A percentile compares a stretch with the other conserved stretches of the same genome.
Conservation (phyloP, 1,139 yeast species). For the Yamadazyma trypodendri region DNA sequence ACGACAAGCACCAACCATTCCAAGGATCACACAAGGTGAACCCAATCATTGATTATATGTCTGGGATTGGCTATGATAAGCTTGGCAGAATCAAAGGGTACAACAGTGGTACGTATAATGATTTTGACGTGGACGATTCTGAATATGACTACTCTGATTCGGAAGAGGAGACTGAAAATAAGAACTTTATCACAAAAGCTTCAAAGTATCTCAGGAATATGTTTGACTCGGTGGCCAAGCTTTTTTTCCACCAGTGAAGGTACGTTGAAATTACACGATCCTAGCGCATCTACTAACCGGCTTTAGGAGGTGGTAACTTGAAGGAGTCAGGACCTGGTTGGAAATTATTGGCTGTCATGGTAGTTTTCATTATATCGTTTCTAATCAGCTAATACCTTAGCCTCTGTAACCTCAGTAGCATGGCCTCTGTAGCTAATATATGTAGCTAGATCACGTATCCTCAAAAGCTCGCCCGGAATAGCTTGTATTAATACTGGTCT, state of each 20-base stretch:
- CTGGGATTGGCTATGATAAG: conserved; percentile 13
- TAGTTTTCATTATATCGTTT: no score
- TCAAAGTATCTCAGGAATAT: conserved; percentile 9
- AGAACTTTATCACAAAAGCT: conserved; percentile 8
- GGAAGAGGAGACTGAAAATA: conserved; percentile 2
- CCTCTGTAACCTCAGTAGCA: no score
- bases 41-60: conserved; percentile 21
- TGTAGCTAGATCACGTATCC: no score
- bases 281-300: background rate
- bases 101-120: conserved; percentile 16
- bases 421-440: no score
- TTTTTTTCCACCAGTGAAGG: conserved; percentile 6
- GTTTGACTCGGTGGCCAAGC: conserved; percentile 8
- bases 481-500: no score
- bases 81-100: conserved; percentile 11
- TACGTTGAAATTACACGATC: background rate
- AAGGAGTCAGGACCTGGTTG: no score
- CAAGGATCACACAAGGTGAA: conserved; percentile 19
- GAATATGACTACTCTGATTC: conserved; percentile 1
- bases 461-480: no score
- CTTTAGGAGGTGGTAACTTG: background rate
- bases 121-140: conserved; percentile 5
- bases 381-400: no score
- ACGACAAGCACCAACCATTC: conserved; percentile 35
- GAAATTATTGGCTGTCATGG: background rate